Evolutionary conservation across 139 green algal genomes (phyloP), one percentile per base, ranked within the genome.

Genomic region (Chlorella sp.): DNA sequence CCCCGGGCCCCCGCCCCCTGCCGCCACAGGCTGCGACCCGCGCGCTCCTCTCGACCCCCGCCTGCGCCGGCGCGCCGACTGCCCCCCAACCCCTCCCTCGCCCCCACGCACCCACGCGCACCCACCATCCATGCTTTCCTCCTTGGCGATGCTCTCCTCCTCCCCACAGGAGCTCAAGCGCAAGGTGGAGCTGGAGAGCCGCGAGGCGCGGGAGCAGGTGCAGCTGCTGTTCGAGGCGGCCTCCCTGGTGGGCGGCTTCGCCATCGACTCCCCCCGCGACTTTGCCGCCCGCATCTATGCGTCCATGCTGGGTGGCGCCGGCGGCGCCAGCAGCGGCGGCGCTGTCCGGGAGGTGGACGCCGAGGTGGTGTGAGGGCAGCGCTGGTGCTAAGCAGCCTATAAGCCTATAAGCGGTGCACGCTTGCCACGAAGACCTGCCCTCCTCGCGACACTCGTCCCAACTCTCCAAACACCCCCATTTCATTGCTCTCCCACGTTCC

Each of bases 221-320:
- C 42, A 56, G 80, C 80, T 99, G 79, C 80, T 99, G 69, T 98
- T 94, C 71, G 95, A 99, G 71, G 97, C 95, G 0, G 88, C 93
- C 0, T 82, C 97, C 51, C 80, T 98, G 35, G 97, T 92, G 27
- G 86, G 53, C 42, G 83, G 83, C 45, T 91, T 88, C 67, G 65
- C 59, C 12, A 85, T 96, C 6, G 92, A 97, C 33, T 82, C 70
- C 5, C 90, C 91, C 42, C 84, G 85, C 68, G 91, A 93, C 42
- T 96, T 95, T 87, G 91, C 88, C 23, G 58, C 40, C 61, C 67
- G 81, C 60, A 87, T 89, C 51, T 89, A 87, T 58, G 35, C 29
- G 27, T 38, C 83, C 17, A 79, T 86, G 48, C n/a, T n/a, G n/a
- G 73, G 23, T 11, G 15, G 35, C 50, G 9, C 19, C 42, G 9